Evolutionary conservation across 805 yeast species (phyloP).

Genomic region (Metschnikowia kunwiensis): DNA sequence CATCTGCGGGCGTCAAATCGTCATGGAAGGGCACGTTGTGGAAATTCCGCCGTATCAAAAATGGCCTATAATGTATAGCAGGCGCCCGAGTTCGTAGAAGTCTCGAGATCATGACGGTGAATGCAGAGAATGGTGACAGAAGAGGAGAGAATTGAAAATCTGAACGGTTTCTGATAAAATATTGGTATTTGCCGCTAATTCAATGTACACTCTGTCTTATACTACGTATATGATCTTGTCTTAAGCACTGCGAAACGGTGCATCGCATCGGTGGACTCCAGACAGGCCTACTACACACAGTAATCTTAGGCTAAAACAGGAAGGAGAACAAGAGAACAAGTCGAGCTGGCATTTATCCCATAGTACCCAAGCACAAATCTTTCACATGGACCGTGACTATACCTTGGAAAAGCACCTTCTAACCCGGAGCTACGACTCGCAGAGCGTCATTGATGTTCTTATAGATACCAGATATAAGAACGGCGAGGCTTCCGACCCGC

Average conservation of each 20-base stretch:
- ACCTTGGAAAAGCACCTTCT: constrained; percentile 47
- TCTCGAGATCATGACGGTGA: too few relatives aligned
- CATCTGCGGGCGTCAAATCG: constrained; percentile 32
- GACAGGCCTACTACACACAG: background rate
- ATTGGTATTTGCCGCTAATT: too few relatives aligned
- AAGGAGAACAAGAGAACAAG: background rate
- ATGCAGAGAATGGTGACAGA: too few relatives aligned
- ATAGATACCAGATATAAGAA: constrained; percentile 45
- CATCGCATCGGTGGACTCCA: background rate
- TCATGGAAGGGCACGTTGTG: constrained; percentile 38
- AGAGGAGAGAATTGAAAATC: too few relatives aligned
- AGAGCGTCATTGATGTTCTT: constrained; percentile 37
- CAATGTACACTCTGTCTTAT: too few relatives aligned
- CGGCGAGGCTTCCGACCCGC: constrained; percentile 29
- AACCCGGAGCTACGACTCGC: constrained; percentile 41
- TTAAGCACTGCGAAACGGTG: too few relatives aligned
- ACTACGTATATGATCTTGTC: too few relatives aligned
- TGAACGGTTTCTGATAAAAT: too few relatives aligned
- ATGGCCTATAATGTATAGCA: too few relatives aligned
- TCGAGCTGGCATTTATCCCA: too few relatives aligned
- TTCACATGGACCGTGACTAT: constrained; percentile 40
- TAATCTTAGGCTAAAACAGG: background rate
- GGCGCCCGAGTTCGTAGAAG: too few relatives aligned
- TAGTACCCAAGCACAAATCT: background rate
- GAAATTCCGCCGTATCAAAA: too few relatives aligned